phyloP scores from a whole-genome alignment of 495 filamentous ascomycete genomes.

The Aeminium ludgeri region DNA sequence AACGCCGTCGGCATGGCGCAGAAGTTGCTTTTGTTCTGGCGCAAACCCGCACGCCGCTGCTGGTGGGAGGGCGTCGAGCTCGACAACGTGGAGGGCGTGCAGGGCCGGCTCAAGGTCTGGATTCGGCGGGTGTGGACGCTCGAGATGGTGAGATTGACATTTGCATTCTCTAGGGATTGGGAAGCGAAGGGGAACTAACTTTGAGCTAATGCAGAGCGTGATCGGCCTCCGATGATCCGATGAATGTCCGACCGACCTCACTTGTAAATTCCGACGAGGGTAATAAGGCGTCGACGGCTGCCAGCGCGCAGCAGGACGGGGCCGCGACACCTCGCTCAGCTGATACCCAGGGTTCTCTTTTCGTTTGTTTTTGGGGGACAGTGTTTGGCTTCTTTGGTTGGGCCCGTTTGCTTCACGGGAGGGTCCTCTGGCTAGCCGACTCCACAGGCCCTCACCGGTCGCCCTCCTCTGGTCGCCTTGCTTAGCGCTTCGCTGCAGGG shows the following conservation, averaged over 20 bases:
- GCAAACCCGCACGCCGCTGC: conserved; percentile 87
- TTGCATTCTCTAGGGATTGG: neutral
- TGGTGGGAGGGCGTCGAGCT: conserved; percentile 99
- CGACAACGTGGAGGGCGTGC: conserved; percentile 71
- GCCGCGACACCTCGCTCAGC: too few species aligned
- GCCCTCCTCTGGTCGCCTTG: too few species aligned
- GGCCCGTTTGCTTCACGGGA: too few species aligned
- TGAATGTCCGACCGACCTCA: neutral
- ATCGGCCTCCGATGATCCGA: conserved; percentile 20
- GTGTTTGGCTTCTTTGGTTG: too few species aligned
- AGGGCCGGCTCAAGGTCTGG: conserved; percentile 93
- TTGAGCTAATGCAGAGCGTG: conserved; percentile 16
- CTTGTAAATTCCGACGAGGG: too few species aligned
- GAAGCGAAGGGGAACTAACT: conserved; percentile 1
- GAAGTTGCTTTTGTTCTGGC: conserved; percentile 94
- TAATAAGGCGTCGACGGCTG: too few species aligned
- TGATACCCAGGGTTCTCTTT: too few species aligned
- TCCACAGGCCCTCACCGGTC: too few species aligned
- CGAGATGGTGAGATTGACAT: conserved; percentile 55
- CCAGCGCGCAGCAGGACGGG: too few species aligned
- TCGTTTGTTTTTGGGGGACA: neutral
- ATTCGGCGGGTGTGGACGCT: conserved; percentile 95
- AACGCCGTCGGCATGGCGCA: conserved; percentile 95
- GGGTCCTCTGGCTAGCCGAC: too few species aligned
- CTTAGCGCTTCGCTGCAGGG: too few species aligned